Base-by-base conservation (phyloP, 2,329 filamentous ascomycete genomes). In the Trichophyton mentagrophytes region DNA sequence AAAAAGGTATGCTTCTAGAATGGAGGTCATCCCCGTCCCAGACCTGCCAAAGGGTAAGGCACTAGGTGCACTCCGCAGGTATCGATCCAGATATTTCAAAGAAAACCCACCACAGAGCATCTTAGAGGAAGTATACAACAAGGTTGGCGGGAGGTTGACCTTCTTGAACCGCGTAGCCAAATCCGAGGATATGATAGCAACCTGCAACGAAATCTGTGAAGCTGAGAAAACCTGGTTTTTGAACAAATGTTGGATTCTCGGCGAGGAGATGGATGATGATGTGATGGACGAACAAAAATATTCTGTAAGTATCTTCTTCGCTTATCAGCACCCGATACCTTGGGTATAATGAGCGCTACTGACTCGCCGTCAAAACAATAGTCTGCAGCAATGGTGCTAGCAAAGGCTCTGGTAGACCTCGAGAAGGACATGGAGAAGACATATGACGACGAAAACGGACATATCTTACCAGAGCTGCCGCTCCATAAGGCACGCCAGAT, bases 251-350 rank as follows among this genome's bases (percentile, higher is more conserved):
- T 87, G 87, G 78, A 88, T 90, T 60, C 78, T 91, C 1, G 88
- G 88, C 17, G 78, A 76, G 63, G 85, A 86, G 64, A 90, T 87
- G 86, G 93, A 97, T 67, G 93, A 97, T 73, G 93, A 99, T 70
- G 93, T 96, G 66, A 97, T 97, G 86, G 90, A 96, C 69, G 89
- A 96, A 73, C 90, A 97, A 71, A 96, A 97, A 73, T 96, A 90
- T 79, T 89, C 91, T 53, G 87, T 90, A 78, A 75, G 85, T 82
- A 36, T 25, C 40, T n/a, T 30, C 27, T 0, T 17, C 55, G 15
- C 55, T 20, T 9, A 53, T 15, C 51, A 9, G 13, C 15, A 7
- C 11, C 7, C 33, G 20, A 20, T 44, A 20, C 40, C 27, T n/a
- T 11, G 8, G 7, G 27, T 2, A 3, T 6, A 38, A 17, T 59